Conservation (phyloP, 352 stramenopile species). For the Phytophthora tubulina region DNA sequence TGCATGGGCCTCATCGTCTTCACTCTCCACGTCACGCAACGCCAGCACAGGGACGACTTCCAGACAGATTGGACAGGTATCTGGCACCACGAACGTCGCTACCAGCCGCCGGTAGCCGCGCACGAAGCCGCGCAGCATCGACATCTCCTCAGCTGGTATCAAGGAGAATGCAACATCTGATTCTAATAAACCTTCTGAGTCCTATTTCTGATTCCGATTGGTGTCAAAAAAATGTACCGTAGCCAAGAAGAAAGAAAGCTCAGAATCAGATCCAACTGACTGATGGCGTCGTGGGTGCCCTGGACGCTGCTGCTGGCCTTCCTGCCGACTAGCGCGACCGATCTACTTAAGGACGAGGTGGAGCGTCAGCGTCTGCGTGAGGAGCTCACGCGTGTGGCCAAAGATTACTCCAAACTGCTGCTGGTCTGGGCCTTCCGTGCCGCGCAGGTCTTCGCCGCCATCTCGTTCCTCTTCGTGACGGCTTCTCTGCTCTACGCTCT, state of each 20-base stretch:
- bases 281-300: constrained; percentile 46
- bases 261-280: neutral
- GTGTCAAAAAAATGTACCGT: constrained; percentile 3
- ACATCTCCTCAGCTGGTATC: constrained; percentile 25
- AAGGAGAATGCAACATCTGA: neutral
- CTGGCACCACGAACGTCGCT: constrained; percentile 52
- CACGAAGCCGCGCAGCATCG: constrained; percentile 57
- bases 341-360: constrained; percentile 55
- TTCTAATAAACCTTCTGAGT: neutral
- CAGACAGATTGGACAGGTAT: constrained; percentile 68
- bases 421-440: constrained; percentile 51
- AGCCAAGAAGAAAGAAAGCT: constrained; percentile 10
- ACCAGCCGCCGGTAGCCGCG: constrained; percentile 62
- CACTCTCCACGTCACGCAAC: constrained; percentile 42
- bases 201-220: constrained; percentile 3
- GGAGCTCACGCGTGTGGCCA: constrained; percentile 43
- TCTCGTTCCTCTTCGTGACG: constrained; percentile 59
- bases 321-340: constrained; percentile 54
- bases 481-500: constrained; percentile 73
- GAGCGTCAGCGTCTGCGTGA: constrained; percentile 60
- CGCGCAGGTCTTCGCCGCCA: constrained; percentile 44
- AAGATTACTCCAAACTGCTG: constrained; percentile 43
- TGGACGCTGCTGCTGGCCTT: constrained; percentile 66
- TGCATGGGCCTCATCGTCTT: constrained; percentile 39
- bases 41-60: constrained; percentile 60